Evolutionary conservation across 306 rosid genomes (phyloP).

Genomic region (Arachis stenosperma): DNA sequence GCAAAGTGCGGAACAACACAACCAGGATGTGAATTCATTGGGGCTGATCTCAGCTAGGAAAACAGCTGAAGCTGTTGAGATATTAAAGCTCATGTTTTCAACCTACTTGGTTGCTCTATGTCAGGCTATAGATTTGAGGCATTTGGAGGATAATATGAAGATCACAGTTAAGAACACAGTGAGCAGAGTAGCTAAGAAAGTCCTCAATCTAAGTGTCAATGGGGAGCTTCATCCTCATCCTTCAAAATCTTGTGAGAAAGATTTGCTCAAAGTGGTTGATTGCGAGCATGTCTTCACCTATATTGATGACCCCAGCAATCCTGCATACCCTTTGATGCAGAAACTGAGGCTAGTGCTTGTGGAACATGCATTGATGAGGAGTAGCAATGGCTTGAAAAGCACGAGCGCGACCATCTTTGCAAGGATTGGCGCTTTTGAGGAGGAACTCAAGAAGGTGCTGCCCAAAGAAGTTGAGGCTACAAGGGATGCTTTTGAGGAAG

Average conservation of each 20-base stretch:
- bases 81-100: slow-evolving; percentile 53
- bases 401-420: slow-evolving; percentile 37
- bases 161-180: slow-evolving; percentile 39
- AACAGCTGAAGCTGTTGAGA: slow-evolving; percentile 50
- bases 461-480: slow-evolving; percentile 47
- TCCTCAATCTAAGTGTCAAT: slow-evolving; percentile 35
- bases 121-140: slow-evolving; percentile 61
- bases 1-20: slow-evolving; percentile 48
- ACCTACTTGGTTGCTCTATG: slow-evolving; percentile 48
- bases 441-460: slow-evolving; percentile 44
- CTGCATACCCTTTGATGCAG: slow-evolving; percentile 45
- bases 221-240: slow-evolving; percentile 48
- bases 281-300: slow-evolving; percentile 46
- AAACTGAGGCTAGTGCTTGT: slow-evolving; percentile 48
- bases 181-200: slow-evolving; percentile 47
- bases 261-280: slow-evolving; percentile 47
- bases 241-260: slow-evolving; percentile 47
- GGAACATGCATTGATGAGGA: slow-evolving; percentile 42
- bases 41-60: slow-evolving; percentile 50
- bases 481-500: slow-evolving; percentile 42
- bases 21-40: slow-evolving; percentile 54
- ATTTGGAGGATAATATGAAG: slow-evolving; percentile 51
- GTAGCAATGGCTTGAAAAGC: slow-evolving; percentile 34
- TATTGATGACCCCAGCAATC: slow-evolving; percentile 49
- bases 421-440: slow-evolving; percentile 50